A percentile compares a stretch with the other conserved stretches of the same genome.
Conservation (phyloP, 495 filamentous ascomycete genomes). For the Penicillium egyptiacum region DNA sequence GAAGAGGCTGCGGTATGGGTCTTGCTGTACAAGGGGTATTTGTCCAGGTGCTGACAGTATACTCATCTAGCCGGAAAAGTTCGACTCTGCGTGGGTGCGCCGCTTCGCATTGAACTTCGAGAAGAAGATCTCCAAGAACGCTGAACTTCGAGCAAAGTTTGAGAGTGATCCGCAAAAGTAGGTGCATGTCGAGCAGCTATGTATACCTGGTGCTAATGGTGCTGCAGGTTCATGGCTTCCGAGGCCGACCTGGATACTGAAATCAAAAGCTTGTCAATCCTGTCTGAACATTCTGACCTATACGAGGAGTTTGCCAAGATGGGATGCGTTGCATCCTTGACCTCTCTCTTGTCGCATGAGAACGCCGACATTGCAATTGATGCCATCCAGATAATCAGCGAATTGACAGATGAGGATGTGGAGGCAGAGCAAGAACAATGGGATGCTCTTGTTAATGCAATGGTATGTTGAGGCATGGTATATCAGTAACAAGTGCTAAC, state of each 20-base stretch:
- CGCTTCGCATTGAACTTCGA: constrained; percentile 83
- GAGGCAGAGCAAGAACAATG: constrained; percentile 81
- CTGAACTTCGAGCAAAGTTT: constrained; percentile 86
- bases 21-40: not conserved
- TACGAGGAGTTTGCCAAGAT: constrained; percentile 81
- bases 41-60: constrained; percentile 20
- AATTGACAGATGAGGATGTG: constrained; percentile 94
- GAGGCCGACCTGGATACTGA: constrained; percentile 92
- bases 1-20: constrained; percentile 49
- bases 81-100: constrained; percentile 81
- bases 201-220: constrained; percentile 10
- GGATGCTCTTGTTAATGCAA: constrained; percentile 73
- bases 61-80: constrained; percentile 61
- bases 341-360: constrained; percentile 84
- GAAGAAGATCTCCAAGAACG: constrained; percentile 86
- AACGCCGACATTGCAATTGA: constrained; percentile 97
- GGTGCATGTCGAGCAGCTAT: constrained; percentile 32
- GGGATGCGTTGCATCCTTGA: constrained; percentile 73
- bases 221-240: constrained; percentile 66
- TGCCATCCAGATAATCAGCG: constrained; percentile 83
- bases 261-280: constrained; percentile 83
- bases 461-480: constrained; percentile 47
- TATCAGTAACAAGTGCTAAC: constrained; percentile 22
- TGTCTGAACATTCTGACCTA: constrained; percentile 82
- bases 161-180: constrained; percentile 83